Evolutionary conservation across 1,284 basidiomycete genomes (phyloP).

Genomic region (Sporisorium iseilematis-ciliati): DNA sequence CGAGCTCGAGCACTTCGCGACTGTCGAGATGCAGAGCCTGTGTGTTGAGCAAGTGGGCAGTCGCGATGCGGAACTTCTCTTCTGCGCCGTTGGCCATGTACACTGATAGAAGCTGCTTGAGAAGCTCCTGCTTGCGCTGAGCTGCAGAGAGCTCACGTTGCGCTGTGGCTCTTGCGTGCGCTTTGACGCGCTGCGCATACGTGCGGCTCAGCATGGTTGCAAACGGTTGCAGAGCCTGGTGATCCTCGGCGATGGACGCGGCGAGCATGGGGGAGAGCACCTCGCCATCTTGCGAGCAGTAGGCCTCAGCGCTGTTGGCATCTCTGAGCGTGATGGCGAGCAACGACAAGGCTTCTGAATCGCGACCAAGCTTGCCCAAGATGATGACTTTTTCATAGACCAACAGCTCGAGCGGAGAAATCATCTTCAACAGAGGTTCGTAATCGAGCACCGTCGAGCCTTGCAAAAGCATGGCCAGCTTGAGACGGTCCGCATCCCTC

Average conservation of each 20-base stretch:
- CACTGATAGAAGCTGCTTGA: conserved; percentile 46
- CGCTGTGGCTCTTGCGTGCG: conserved; percentile 23
- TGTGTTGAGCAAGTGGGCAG: conserved; percentile 60
- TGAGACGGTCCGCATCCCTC: conserved; percentile 44
- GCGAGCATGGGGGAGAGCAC: conserved; percentile 56
- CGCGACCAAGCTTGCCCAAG: conserved; percentile 50
- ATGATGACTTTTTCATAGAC: conserved; percentile 57
- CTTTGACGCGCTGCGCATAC: conserved; percentile 38
- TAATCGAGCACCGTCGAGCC: conserved; percentile 52
- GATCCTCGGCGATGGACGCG: conserved; percentile 41
- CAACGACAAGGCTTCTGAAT: conserved; percentile 51
- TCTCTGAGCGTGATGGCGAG: conserved; percentile 58
- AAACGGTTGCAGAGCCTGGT: conserved; percentile 35
- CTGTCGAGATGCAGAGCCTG: conserved; percentile 56
- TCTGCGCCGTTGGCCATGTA: conserved; percentile 52
- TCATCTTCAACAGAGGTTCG: conserved; percentile 14
- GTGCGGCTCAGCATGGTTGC: conserved; percentile 44
- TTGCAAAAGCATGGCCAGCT: conserved; percentile 58
- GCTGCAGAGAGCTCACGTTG: conserved; percentile 12
- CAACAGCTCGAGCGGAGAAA: conserved; percentile 27
- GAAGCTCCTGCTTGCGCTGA: conserved; percentile 37
- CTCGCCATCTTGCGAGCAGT: conserved; percentile 58
- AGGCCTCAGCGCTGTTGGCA: conserved; percentile 59
- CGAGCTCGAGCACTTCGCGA: conserved; percentile 49
- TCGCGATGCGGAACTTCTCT: conserved; percentile 49